Base-by-base conservation (phyloP, 192 early-diverging fungal genomes). In the Coemansia interrupta region DNA sequence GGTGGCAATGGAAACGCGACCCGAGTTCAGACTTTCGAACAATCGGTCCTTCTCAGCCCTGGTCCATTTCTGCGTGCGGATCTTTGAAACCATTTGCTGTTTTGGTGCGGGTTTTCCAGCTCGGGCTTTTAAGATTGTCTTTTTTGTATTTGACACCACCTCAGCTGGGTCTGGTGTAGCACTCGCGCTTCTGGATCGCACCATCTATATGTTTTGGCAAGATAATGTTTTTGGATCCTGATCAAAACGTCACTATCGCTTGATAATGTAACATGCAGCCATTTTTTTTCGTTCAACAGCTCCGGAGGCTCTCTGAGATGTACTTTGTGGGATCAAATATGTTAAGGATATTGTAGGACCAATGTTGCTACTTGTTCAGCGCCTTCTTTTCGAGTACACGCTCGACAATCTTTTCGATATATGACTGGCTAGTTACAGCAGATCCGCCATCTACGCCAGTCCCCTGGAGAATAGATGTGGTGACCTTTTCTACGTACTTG, bases 401-500 rank as follows among this genome's bases (percentile, higher is more conserved):
- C 54, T 63, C 45, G 12, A 80, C 72, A 4, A 80, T 52, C 41
- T 63, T 67, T 29, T 71, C 78, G 18, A 80, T 71, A 44, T 74
- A 70, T 11, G 78, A 58, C 19, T 54, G 49, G 40, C 18, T 38
- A 52, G 12, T 54, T 24, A 36, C 32, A 11, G 32, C 32, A 36
- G 32, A 36, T 5, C 58, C 68, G 9, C 26, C 60, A 17, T 18
- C 26, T 5, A 44, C 26, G 45, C 18, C 26, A 0, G 56, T 6
- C 29, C 66, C 65, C 58, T 73, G 56, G 52, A 82, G 72, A 46
- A 80, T 82, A 65, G 82, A 73, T 17, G 76, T 57, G 10, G 93
- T 85, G 41, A 92, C 84, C 55, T 85, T 85, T 66, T 95, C 93
- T 22, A 96, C 83, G 70, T 98, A 98, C 69, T 98, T 98, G 52